phyloP scores from a whole-genome alignment of 2,329 filamentous ascomycete species.

The Colletotrichum sp. region DNA sequence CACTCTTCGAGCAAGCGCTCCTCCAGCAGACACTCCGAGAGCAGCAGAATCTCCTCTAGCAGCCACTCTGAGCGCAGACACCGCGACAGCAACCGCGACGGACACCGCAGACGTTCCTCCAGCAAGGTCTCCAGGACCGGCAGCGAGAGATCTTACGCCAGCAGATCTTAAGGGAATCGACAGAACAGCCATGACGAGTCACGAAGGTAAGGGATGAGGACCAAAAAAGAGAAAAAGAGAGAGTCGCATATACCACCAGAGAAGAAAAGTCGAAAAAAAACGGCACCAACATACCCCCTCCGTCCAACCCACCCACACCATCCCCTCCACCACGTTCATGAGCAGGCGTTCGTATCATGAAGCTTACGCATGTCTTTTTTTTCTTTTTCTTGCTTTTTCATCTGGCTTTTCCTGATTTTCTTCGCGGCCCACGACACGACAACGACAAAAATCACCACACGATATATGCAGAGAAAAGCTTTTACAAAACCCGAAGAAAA shows the following conservation, averaged over 20 bases:
- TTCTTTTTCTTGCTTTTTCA: not conserved
- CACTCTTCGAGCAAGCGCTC: not conserved
- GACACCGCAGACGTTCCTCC: not conserved
- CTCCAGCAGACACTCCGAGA: not conserved
- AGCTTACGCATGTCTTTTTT: not conserved
- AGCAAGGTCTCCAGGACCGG: not conserved
- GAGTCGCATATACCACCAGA: not conserved
- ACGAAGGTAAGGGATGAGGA: not conserved
- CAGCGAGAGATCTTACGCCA: not conserved
- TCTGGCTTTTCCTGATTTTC: not conserved
- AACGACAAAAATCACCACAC: not conserved
- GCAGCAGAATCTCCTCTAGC: not conserved
- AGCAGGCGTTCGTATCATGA: conserved; percentile 4
- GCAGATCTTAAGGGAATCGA: not conserved
- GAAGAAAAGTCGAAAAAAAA: not conserved
- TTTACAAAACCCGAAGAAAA: not conserved
- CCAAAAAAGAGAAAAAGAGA: not conserved
- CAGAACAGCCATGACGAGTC: not conserved
- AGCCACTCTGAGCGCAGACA: not conserved
- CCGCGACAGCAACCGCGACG: not conserved
- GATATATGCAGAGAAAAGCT: not conserved
- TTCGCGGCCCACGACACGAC: not conserved
- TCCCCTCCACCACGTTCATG: not conserved
- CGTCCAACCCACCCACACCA: not conserved
- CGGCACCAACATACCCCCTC: not conserved